Base-by-base conservation (phyloP, 805 yeast species). In the Nakazawaea anatomiae region DNA sequence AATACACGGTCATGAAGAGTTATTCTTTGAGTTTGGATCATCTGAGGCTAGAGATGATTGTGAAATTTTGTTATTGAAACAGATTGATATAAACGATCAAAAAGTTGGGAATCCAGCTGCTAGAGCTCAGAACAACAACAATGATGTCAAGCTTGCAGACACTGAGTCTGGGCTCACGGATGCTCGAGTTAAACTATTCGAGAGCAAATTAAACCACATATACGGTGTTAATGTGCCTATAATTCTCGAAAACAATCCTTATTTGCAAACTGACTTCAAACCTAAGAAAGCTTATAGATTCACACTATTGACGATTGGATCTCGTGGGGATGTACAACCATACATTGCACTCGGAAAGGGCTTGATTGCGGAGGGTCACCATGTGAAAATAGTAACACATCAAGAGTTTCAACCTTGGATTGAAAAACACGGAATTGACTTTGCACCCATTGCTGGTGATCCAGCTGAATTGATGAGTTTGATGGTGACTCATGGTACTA, bases 311-410 rank as follows among this genome's bases (percentile, higher is more conserved):
- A 92, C 97, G 0, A 92, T 92, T 59, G 98, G 98, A 0, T 89
- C 97, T 0, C 75, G 98, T 52, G 98, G 98, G 35, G 98, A 92
- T 67, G 97, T 92, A 6, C 98, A 92, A 67, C 98, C 98, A 0
- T 92, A 90, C 63, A 86, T 92, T 57, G 92, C 97, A 0, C 68
- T 92, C n/a, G 94, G 89, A 0, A 81, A 82, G 57, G 96, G 91
- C 0, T 71, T 92, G 42, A 66, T 80, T 44, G 72, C 70, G 28
- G 97, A 92, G 57, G 97, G 97, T 0, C 97, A 92, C 62, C 66
- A 67, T 18, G 96, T 89, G 1, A 82, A 82, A 30, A 91, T 92
- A 52, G 95, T 92, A 0, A 87, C 97, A 0, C 98, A 92, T 65
- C 60, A 58, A 0, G 98, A 92, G 64, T 92, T 91, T 64, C 72